Percentiles rank a stretch among this genome's conserved stretches.
Evolutionary conservation across 257 asterid genomes (phyloP).

Genomic region (Verbena officinalis): DNA sequence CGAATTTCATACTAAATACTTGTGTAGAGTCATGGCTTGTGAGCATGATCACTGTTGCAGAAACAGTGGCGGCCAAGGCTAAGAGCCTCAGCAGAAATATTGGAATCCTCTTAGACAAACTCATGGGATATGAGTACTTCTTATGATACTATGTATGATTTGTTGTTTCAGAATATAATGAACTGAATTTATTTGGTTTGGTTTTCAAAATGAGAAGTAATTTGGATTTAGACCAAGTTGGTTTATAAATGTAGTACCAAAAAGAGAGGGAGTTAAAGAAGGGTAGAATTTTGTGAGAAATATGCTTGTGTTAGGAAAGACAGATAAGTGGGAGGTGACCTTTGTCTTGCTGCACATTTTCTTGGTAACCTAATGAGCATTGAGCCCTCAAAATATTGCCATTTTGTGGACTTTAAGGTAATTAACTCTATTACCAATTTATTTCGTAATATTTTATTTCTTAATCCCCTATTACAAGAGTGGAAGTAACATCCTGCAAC

Average conservation of each 20-base stretch:
- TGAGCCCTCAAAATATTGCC: constrained; percentile 8
- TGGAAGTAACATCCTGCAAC: too few relatives aligned
- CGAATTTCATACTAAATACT: constrained; percentile 61
- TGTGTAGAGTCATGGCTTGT: constrained; percentile 67
- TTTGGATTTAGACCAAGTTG: background rate
- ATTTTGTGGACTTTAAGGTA: background rate
- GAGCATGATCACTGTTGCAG: constrained; percentile 62
- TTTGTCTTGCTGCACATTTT: constrained; percentile 36
- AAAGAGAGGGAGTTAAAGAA: constrained; percentile 31
- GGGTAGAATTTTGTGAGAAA: background rate
- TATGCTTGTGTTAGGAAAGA: constrained; percentile 50
- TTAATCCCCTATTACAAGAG: too few relatives aligned
- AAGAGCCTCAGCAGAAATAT: constrained; percentile 69
- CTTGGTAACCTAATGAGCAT: constrained; percentile 59
- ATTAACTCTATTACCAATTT: background rate
- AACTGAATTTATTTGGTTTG: background rate
- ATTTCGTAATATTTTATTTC: background rate
- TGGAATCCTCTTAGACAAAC: constrained; percentile 38
- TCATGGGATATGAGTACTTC: background rate
- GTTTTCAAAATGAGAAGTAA: background rate
- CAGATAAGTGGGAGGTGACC: constrained; percentile 52
- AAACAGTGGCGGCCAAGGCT: constrained; percentile 62
- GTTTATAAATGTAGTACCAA: background rate
- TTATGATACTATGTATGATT: background rate
- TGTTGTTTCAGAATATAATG: background rate